These are phyloP conservation scores for Casuarina cunninghamiana DNA, from an alignment of 306 rosid species.

Conservation along the genomic window DNA sequence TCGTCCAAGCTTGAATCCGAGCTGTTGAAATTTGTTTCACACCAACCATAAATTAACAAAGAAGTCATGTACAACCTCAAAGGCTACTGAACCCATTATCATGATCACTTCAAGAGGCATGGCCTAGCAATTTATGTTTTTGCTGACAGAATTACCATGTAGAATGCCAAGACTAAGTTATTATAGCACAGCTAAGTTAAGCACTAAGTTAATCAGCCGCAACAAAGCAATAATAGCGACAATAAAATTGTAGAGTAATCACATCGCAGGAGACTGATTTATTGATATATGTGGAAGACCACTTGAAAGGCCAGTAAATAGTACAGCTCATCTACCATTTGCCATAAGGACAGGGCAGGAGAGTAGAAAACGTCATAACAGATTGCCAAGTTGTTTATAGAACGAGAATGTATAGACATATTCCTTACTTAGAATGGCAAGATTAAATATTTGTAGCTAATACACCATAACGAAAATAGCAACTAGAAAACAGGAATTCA, in stretches of 20 bases:
- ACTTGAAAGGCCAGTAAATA: not conserved
- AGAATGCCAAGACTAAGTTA: not conserved
- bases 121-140: not conserved
- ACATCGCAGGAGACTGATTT: not conserved
- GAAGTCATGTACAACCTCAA: conserved; percentile 64
- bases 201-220: no score
- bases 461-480: not conserved
- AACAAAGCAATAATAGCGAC: no score
- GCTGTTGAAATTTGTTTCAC: conserved; percentile 32
- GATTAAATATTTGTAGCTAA: not conserved
- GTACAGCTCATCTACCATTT: not conserved
- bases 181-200: no score
- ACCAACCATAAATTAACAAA: conserved; percentile 45
- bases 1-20: conserved; percentile 41
- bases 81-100: conserved; percentile 63
- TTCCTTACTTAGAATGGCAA: not conserved
- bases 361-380: not conserved
- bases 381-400: not conserved
- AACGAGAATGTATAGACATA: not conserved
- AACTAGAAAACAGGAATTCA: not conserved
- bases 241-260: not conserved
- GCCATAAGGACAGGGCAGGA: not conserved
- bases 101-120: conserved; percentile 40
- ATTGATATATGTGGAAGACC: not conserved
- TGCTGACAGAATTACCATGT: not conserved